These are phyloP conservation scores for Leccinum arenicola DNA, from an alignment of 768 basidiomycete species.

Conservation along the genomic window DNA sequence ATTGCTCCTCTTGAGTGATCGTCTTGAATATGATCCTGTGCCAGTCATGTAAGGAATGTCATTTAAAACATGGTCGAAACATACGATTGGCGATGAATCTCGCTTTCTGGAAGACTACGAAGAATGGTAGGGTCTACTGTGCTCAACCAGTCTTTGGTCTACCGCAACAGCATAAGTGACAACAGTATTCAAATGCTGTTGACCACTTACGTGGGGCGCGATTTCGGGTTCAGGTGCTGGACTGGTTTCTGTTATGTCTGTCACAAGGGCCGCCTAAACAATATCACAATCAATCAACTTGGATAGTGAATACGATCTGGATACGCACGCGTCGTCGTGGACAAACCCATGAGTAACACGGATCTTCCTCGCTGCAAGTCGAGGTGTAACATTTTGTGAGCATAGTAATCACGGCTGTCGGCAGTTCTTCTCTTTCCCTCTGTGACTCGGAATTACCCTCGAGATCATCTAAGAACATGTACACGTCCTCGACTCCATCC, in stretches of 20 bases:
- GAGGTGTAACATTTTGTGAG: slow-evolving; percentile 90
- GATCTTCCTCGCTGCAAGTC: slow-evolving; percentile 73
- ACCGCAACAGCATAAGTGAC: slow-evolving; percentile 2
- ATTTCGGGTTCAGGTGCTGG: slow-evolving; percentile 27
- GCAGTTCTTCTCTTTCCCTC: slow-evolving; percentile 67
- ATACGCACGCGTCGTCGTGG: slow-evolving; percentile 56
- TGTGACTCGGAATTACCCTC: slow-evolving; percentile 60
- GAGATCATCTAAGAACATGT: slow-evolving; percentile 85
- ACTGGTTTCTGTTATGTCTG: slow-evolving; percentile 24
- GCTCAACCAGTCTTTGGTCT: slow-evolving; percentile 50
- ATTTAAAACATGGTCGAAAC: slow-evolving; percentile 5
- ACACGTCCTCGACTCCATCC: slow-evolving; percentile 91
- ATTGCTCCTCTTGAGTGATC: slow-evolving; percentile 86
- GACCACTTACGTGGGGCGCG: slow-evolving; percentile 29
- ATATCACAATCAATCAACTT: slow-evolving; percentile 11
- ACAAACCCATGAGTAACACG: slow-evolving; percentile 84
- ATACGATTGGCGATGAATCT: slow-evolving; percentile 78
- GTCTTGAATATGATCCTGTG: slow-evolving; percentile 77
- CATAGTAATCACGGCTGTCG: slow-evolving; percentile 87
- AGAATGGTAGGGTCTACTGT: slow-evolving; percentile 50
- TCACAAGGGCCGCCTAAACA: slow-evolving; percentile 21
- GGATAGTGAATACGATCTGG: not conserved
- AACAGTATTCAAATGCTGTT: slow-evolving; percentile 14
- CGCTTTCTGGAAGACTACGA: slow-evolving; percentile 63
- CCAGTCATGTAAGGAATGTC: not conserved